A percentile compares a stretch with the other conserved stretches of the same genome.
Evolutionary conservation across 495 filamentous ascomycete genomes (phyloP).

Genomic region (Talaromyces borbonicus): DNA sequence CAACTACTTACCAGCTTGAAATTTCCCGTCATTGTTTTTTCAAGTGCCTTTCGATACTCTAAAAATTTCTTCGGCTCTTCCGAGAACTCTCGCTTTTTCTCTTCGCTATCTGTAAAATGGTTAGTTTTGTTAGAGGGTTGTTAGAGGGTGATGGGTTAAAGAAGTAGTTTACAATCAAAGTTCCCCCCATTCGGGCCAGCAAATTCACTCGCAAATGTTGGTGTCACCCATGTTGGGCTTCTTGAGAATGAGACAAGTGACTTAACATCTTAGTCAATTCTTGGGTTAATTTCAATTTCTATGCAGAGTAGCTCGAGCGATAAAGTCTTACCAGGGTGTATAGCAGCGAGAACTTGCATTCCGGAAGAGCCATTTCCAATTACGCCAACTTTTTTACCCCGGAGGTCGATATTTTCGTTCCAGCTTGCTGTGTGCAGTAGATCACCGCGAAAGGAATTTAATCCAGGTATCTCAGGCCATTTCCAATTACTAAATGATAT

Average conservation of each 20-base stretch:
- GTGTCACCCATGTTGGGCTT: conserved; percentile 12
- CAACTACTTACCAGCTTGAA: conserved; percentile 3
- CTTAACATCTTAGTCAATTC: background rate
- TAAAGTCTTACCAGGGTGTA: background rate
- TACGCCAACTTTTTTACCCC: conserved; percentile 35
- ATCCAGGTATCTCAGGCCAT: conserved; percentile 46
- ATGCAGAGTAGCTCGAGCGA: background rate
- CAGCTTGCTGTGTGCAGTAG: conserved; percentile 46
- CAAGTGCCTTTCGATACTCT: conserved; percentile 11
- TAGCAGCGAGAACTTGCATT: conserved; percentile 47
- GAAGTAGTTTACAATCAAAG: background rate
- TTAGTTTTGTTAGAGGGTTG: conserved; percentile 10
- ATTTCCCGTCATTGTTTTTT: background rate
- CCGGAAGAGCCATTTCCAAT: conserved; percentile 26
- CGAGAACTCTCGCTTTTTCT: conserved; percentile 17
- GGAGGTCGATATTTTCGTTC: conserved; percentile 48
- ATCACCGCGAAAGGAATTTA: conserved; percentile 43
- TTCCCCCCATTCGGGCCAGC: conserved; percentile 1
- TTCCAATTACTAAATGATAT: conserved; percentile 41
- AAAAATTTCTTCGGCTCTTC: conserved; percentile 9
- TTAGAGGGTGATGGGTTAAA: background rate
- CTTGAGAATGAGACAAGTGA: conserved; percentile 23
- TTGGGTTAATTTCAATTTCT: background rate
- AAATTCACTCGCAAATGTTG: background rate
- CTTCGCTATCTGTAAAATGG: conserved; percentile 29